Conservation (phyloP, 2,329 filamentous ascomycete genomes). For the Cladophialophora yegresii region DNA sequence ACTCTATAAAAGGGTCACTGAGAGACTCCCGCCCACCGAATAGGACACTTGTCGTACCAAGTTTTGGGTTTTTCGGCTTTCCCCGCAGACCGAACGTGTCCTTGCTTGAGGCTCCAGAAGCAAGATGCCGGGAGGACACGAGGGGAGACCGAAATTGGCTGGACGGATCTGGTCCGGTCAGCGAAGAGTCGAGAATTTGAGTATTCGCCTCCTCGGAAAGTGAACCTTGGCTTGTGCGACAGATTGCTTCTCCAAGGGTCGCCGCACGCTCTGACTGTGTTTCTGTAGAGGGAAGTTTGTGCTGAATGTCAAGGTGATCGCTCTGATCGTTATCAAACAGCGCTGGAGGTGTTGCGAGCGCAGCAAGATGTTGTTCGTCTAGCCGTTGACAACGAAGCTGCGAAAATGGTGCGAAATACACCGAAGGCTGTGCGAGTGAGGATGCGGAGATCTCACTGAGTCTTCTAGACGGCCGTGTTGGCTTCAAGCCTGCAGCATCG, state of each 20-base stretch:
- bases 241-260: too few relatives aligned
- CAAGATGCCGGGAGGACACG: background rate
- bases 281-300: background rate
- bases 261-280: background rate
- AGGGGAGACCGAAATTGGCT: background rate
- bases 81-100: background rate
- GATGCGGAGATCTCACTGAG: background rate
- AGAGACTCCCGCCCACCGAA: background rate
- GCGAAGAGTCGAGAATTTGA: background rate
- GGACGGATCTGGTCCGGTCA: background rate
- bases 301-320: background rate
- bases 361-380: background rate
- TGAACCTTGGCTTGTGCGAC: background rate
- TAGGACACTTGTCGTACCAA: background rate
- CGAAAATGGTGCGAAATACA: background rate
- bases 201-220: background rate
- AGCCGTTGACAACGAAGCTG: background rate
- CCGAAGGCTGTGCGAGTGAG: slow-evolving; percentile 1
- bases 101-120: background rate
- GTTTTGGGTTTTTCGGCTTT: background rate
- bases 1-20: background rate
- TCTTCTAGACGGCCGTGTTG: background rate
- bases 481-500: background rate
- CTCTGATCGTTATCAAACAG: background rate
- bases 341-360: background rate